Base-by-base conservation (phyloP, 129 eudicot genomes). In the Flaveria trinervia region DNA sequence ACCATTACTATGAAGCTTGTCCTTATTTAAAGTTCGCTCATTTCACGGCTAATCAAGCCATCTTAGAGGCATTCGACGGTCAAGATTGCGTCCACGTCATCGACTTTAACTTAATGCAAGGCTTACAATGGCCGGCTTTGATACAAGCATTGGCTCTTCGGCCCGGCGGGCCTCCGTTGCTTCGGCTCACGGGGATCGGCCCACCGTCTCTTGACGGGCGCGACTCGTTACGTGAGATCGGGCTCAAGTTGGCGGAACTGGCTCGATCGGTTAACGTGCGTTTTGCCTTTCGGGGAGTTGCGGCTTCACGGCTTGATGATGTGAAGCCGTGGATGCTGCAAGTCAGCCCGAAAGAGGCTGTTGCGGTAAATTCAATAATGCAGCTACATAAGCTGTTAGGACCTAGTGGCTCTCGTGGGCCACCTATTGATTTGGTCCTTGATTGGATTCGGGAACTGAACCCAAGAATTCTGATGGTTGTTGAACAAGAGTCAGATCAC, bases 41-140 rank as follows among this genome's bases (percentile, higher is more conserved):
- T 69, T 92, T 90, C 81, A 92, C 96, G 9, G 96, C 96, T 1
- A 92, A 92, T 80, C 98, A 92, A 78, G 98, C 98, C 17, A 92
- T 92, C 4, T 64, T 92, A 17, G 98, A 92, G 54, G 94, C 96
- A 0, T 90, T 92, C 7, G 85, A 84, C 5, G 96, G 98, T 22
- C 86, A 84, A 33, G 85, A 74, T 83, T 72, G 89, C 28, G 98
- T 90, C 77, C 98, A 92, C 73, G 96, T 92, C 75, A 88, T 92
- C 17, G 98, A 92, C 72, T 92, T 92, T 65, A 83, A 83, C 52
- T 70, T 93, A 48, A 90, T 86, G 85, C 94, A 90, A 14, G 98
- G 98, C 33, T 78, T 88, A 64, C 98, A 93, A 72, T 93, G 98
- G 98, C 98, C 98, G 56, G 94, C 92, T 30, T 68, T 93, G 41